Evolutionary conservation across 495 filamentous ascomycete genomes (phyloP).

Genomic region (Hypoxylon fragiforme): DNA sequence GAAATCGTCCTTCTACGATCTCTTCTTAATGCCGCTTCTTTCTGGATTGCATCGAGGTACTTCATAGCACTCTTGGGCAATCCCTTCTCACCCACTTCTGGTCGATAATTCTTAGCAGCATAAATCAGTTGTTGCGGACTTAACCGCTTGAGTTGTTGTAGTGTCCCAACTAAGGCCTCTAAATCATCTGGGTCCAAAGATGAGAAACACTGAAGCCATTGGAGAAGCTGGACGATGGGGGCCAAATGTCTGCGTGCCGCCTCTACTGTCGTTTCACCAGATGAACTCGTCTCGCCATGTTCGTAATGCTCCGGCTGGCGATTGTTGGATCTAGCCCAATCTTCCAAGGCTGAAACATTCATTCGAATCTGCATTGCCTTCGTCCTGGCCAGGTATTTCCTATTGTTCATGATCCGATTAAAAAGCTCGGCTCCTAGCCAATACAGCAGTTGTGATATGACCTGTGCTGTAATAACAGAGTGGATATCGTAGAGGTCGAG

Average conservation of each 20-base stretch:
- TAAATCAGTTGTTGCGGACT: slow-evolving; percentile 90
- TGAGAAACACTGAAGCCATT: slow-evolving; percentile 98
- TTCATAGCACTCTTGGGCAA: slow-evolving; percentile 85
- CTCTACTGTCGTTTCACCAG: slow-evolving; percentile 83
- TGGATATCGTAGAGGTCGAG: slow-evolving; percentile 98
- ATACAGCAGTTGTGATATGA: slow-evolving; percentile 90
- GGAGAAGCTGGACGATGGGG: slow-evolving; percentile 90
- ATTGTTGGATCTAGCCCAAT: slow-evolving; percentile 94
- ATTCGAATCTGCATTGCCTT: slow-evolving; percentile 99
- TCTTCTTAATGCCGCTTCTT: slow-evolving; percentile 63
- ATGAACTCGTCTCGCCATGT: slow-evolving; percentile 81
- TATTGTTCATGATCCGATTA: slow-evolving; percentile 95
- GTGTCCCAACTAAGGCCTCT: slow-evolving; percentile 78
- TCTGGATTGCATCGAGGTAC: slow-evolving; percentile 79
- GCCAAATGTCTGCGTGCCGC: slow-evolving; percentile 80
- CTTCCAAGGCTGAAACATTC: slow-evolving; percentile 93
- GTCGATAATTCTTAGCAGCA: slow-evolving; percentile 86
- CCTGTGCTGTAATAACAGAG: slow-evolving; percentile 91
- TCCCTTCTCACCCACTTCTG: slow-evolving; percentile 93
- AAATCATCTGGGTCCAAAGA: slow-evolving; percentile 86
- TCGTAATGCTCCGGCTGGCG: slow-evolving; percentile 95
- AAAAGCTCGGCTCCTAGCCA: slow-evolving; percentile 97
- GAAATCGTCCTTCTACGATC: slow-evolving; percentile 49
- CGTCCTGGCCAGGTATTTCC: slow-evolving; percentile 91
- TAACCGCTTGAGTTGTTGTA: slow-evolving; percentile 83